A percentile compares a stretch with the other conserved stretches of the same genome.
Evolutionary conservation across 345 rosid genomes (phyloP).

Genomic region (Diplotaxis tenuifolia): DNA sequence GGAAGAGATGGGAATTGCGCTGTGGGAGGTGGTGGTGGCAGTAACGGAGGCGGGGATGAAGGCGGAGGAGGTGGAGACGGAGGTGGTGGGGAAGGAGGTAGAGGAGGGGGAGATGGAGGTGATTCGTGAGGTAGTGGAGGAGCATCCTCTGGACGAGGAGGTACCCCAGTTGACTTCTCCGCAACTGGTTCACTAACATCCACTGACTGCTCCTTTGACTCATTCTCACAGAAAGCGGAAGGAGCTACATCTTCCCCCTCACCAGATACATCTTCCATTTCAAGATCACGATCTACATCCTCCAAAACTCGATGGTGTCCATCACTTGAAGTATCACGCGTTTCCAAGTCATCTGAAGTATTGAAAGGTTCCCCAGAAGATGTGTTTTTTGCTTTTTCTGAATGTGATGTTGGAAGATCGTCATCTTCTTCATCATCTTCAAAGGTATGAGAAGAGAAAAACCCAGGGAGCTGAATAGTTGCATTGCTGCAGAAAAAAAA

Average conservation of each 20-base stretch:
- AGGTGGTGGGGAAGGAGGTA: conserved; percentile 62
- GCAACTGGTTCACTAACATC: conserved; percentile 40
- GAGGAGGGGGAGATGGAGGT: conserved; percentile 69
- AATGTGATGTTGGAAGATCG: conserved; percentile 47
- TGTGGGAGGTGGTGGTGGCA: conserved; percentile 47
- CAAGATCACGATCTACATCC: conserved; percentile 94
- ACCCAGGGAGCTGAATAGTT: conserved; percentile 85
- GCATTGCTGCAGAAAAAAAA: conserved; percentile 65
- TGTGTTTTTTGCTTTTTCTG: conserved; percentile 36
- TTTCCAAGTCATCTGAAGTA: conserved; percentile 50
- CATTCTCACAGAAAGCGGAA: conserved; percentile 42
- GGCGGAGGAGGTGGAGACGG: conserved; percentile 45
- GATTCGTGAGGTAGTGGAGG: conserved; percentile 67
- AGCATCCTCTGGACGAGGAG: conserved; percentile 49
- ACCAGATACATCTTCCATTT: conserved; percentile 94
- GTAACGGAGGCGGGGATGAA: conserved; percentile 45
- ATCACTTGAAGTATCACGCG: conserved; percentile 49
- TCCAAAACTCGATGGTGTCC: conserved; percentile 73
- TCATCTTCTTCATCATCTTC: conserved; percentile 73
- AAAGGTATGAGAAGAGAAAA: conserved; percentile 62
- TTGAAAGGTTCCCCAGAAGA: conserved; percentile 44
- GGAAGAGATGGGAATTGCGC: conserved; percentile 59
- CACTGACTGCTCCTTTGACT: conserved; percentile 39
- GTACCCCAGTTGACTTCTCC: conserved; percentile 34
- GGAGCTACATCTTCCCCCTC: conserved; percentile 55